Percentiles rank a stretch among this genome's conserved stretches.
Conservation (phyloP, 2,329 filamentous ascomycete species). For the Neurospora crassa region DNA sequence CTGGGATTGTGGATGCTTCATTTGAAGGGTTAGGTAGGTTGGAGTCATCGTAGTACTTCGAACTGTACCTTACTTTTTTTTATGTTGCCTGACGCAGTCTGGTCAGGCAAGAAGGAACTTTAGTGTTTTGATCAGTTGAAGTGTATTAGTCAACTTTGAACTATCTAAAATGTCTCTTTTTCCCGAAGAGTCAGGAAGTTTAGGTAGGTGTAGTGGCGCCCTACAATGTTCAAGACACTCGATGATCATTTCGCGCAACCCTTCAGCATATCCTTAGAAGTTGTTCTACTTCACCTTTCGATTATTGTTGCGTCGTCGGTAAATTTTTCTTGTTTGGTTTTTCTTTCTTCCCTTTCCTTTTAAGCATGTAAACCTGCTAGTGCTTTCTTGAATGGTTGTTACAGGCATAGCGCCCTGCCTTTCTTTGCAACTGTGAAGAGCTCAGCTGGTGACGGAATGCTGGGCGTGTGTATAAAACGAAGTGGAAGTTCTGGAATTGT, state of each 20-base stretch:
- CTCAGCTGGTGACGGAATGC: no score
- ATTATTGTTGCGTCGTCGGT: neutral
- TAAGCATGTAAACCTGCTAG: neutral
- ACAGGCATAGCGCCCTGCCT: no score
- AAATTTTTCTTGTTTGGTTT: no score
- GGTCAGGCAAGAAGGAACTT: neutral
- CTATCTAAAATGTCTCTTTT: neutral
- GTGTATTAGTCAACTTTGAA: neutral
- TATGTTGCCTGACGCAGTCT: neutral
- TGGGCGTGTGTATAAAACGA: no score
- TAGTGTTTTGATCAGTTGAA: neutral
- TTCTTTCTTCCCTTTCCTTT: neutral
- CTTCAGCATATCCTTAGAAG: neutral
- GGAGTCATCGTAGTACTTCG: no score
- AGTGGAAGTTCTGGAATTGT: no score
- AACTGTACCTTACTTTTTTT: neutral
- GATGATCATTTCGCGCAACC: neutral
- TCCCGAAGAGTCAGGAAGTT: neutral
- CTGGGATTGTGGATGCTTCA: neutral
- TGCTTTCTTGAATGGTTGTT: neutral
- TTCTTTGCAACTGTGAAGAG: no score
- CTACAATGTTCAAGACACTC: neutral
- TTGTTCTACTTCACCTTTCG: neutral
- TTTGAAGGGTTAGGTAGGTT: neutral
- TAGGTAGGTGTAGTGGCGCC: neutral